Evolutionary conservation across 73 alveolate genomes (phyloP).

Genomic region (Symbiodinium natans): DNA sequence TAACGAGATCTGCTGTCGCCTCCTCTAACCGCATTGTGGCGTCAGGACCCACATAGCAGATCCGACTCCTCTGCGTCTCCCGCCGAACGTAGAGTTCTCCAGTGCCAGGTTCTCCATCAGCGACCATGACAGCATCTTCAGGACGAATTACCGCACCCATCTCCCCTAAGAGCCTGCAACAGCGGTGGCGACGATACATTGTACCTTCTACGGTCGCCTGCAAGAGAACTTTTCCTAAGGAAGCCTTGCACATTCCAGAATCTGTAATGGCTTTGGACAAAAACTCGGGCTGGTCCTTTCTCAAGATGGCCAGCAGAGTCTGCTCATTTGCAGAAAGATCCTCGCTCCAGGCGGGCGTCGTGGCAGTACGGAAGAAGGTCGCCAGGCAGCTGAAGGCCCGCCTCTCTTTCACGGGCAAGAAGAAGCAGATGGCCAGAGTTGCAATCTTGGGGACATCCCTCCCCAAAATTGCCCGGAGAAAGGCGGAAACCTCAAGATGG

Average conservation of each 20-base stretch:
- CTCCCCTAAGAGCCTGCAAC: slow-evolving; percentile 3
- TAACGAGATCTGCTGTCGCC: background rate
- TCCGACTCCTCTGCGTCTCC: background rate
- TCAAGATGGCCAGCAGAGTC: background rate
- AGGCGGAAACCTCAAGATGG: background rate
- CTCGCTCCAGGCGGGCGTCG: background rate
- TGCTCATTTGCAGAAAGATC: background rate
- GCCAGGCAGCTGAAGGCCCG: background rate
- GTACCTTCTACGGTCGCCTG: background rate
- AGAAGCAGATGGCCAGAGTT: background rate
- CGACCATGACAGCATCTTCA: background rate
- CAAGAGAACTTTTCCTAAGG: background rate
- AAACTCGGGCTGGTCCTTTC: background rate
- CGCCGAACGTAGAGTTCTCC: background rate
- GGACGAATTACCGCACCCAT: background rate
- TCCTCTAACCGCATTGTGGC: background rate
- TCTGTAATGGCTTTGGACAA: background rate
- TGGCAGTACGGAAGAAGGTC: background rate
- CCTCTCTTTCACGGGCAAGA: background rate
- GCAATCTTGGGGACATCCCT: background rate
- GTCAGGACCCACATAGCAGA: background rate
- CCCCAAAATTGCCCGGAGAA: background rate
- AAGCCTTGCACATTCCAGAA: background rate
- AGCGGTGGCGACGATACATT: background rate
- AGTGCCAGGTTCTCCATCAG: background rate